Evolutionary conservation across 2,329 filamentous ascomycete genomes (phyloP), one percentile per base, ranked within the genome.

Genomic region (Apiospora rasikravindrae): DNA sequence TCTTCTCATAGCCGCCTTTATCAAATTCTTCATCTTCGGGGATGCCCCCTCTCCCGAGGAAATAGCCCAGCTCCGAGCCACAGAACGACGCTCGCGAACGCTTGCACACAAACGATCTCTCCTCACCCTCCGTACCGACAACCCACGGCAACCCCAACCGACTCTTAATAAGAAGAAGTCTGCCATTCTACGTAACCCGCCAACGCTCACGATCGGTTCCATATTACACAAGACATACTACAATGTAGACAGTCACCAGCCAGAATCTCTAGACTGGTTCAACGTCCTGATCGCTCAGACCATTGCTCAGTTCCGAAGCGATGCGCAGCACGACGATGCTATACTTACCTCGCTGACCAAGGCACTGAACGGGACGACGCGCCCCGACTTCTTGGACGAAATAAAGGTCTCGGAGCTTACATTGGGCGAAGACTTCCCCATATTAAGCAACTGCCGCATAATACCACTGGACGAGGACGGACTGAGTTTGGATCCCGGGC

Each of bases 21-120:
- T 99, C 83, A 98, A 98, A 82, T 99, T 98, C 89, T 99, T 99
- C 89, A 98, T 99, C 80, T 98, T 99, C 80, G 96, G 96, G 77
- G 96, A 98, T 80, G 91, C 94, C 6, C 94, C 95, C 0, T 94
- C 93, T 1, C 88, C 94, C 73, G 95, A 97, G 75, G 91, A 92
- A 71, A 94, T 93, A 26, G 94, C 94, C 16, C 88, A 94, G 10
- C 86, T 93, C 61, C 90, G 93, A 76, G 94, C 93, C 72, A 92
- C 92, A 14, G 91, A 94, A 76, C 90, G 94, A 37, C 90, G 92
- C 72, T 90, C 92, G 70, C 88, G 92, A 75, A 93, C 93, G 1
- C 86, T 95, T 71, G 91, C 92, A 33, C 94, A 98, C 83, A 91
- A 92, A 81, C 90, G 92, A 73, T 93, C 93, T 22, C 88, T 93